These are phyloP conservation scores for Allium cepa DNA, from an alignment of 106 monocot genomes.

Conservation along the genomic window DNA sequence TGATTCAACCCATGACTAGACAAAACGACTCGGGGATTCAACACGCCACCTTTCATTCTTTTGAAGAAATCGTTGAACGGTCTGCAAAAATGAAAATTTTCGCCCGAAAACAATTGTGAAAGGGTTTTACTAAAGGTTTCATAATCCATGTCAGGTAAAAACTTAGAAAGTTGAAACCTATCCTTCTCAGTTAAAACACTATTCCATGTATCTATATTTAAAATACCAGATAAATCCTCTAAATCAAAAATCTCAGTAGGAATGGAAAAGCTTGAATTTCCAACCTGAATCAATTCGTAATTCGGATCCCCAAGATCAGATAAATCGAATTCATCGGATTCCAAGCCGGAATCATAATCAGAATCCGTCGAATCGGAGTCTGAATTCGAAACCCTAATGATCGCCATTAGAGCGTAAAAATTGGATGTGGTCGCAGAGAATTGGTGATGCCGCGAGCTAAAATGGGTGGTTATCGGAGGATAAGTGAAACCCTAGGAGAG, in stretches of 20 bases:
- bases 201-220: constrained; percentile 51
- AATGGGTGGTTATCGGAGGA: too few species aligned
- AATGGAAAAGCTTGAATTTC: constrained; percentile 47
- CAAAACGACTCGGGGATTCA: constrained; percentile 60
- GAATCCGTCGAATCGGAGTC: constrained; percentile 3
- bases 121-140: constrained; percentile 54
- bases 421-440: not conserved
- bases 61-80: constrained; percentile 15
- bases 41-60: constrained; percentile 33
- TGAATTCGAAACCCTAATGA: constrained; percentile 16
- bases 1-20: constrained; percentile 41
- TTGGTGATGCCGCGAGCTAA: too few species aligned
- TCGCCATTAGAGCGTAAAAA: constrained; percentile 29
- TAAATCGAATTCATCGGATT: constrained; percentile 58
- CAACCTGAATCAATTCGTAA: constrained; percentile 62
- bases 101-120: constrained; percentile 51
- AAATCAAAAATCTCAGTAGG: constrained; percentile 18
- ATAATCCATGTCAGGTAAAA: constrained; percentile 76
- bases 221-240: constrained; percentile 1
- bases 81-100: constrained; percentile 76
- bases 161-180: constrained; percentile 42
- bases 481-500: constrained; percentile 13
- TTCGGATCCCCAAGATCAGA: constrained; percentile 52
- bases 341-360: constrained; percentile 58
- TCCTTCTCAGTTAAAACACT: constrained; percentile 72